Evolutionary conservation across 371 early-diverging fungal species (phyloP), one percentile per base, ranked within the genome.

Genomic region (Haplosporangium sp.): DNA sequence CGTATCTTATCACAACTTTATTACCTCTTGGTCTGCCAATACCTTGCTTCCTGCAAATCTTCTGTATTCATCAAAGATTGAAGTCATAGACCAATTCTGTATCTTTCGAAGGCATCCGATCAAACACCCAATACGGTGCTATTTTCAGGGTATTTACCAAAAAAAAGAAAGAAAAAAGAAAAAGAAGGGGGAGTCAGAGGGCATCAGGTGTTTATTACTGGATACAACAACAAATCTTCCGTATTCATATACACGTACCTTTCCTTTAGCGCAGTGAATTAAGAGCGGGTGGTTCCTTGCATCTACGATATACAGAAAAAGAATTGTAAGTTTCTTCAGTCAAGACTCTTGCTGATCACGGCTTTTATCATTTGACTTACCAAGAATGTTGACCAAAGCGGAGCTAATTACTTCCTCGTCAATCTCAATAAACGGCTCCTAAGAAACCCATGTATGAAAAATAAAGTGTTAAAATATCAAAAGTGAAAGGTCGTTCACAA

Each of bases 31-130:
- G 85, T 98, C 97, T 1, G 96, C 94, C 9, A 97, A 88, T 15
- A 96, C 91, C 83, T 96, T 97, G 44, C 92, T 91, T 19, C 95
- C 97, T 27, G 98, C 94, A 81, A 96, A 97, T 50, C 96, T 85
- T 56, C 95, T 86, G 81, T 96, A 98, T 85, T 97, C 98, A 84
- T 96, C 97, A 87, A 97, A 97, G 20, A 97, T 97, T 9, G 95
- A 92, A 0, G 97, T 95, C 91, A 96, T 89, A 8, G 96, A 95
- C 97, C 97, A 97, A 39, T 89, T 89, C 73, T 98, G 97, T 59
- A 96, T 89, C 84, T 96, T 96, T 17, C 98, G 87, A 39, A 98
- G 86, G 76, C 96, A 96, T 1, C 98, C 98, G 11, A 98, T 92
- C 50, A 98, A 69, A 77, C 98, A 98, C 2, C 98, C 98, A 37